Percentiles rank a stretch among this genome's conserved stretches.
Conservation (phyloP, 305 asterid species). For the Petunia hybrid region DNA sequence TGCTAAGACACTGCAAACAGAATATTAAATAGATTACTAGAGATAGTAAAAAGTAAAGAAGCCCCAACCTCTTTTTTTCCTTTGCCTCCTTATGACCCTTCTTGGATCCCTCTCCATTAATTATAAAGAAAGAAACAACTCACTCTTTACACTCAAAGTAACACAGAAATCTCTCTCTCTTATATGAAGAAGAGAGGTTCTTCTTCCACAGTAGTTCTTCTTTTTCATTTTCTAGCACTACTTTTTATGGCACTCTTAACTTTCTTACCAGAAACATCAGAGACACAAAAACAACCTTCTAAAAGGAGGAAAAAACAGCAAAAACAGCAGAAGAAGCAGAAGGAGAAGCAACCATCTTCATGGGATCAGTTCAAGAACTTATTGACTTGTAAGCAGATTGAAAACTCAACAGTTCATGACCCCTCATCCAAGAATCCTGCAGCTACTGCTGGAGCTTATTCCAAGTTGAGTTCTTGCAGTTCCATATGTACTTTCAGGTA, state of each 20-base stretch:
- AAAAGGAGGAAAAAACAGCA: conserved; percentile 52
- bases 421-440: conserved; percentile 53
- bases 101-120: conserved; percentile 71
- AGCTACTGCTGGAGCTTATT: conserved; percentile 20
- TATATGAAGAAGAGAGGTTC: conserved; percentile 51
- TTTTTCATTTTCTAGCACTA: conserved; percentile 50
- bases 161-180: conserved; percentile 40
- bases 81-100: background rate
- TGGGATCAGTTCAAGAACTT: conserved; percentile 91
- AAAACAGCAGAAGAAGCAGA: conserved; percentile 26
- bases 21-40: conserved; percentile 24
- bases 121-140: conserved; percentile 51
- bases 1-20: conserved; percentile 22
- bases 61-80: conserved; percentile 14
- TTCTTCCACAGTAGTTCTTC: conserved; percentile 34
- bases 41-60: conserved; percentile 2
- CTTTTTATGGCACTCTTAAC: conserved; percentile 72
- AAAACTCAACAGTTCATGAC: conserved; percentile 62
- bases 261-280: conserved; percentile 49
- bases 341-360: conserved; percentile 49
- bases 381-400: conserved; percentile 74
- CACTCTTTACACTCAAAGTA: conserved; percentile 38
- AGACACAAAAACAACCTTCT: conserved; percentile 42
- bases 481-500: conserved; percentile 62
- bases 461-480: conserved; percentile 52